Evolutionary conservation across 2,329 filamentous ascomycete species (phyloP).

Genomic region (Teratosphaeria epicoccoides): DNA sequence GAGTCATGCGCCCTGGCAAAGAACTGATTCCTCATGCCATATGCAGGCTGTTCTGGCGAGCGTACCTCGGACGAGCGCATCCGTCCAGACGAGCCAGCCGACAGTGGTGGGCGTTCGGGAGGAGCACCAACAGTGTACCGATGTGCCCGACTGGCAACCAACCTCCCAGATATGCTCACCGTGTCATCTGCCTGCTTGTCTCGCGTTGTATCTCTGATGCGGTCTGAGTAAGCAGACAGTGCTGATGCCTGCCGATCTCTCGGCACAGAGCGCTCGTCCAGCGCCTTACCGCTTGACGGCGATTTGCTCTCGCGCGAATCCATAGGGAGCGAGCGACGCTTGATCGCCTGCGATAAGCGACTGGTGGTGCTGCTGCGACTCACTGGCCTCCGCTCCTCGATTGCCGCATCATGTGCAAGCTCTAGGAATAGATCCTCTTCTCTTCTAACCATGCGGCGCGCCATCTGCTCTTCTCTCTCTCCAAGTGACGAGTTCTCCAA

Average conservation of each 20-base stretch:
- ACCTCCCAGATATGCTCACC: conserved; percentile 12
- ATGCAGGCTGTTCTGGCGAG: conserved; percentile 16
- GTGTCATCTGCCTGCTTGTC: conserved; percentile 10
- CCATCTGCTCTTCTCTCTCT: background rate
- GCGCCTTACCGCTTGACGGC: conserved; percentile 12
- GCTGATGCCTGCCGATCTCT: conserved; percentile 1
- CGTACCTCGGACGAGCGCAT: conserved; percentile 19
- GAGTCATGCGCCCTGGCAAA: conserved; percentile 7
- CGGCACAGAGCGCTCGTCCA: conserved; percentile 11
- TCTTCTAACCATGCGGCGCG: conserved; percentile 1
- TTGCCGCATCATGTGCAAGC: conserved; percentile 7
- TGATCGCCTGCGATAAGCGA: conserved; percentile 41
- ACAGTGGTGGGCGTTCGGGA: conserved; percentile 13
- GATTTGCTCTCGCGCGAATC: conserved; percentile 8
- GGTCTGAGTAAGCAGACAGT: background rate
- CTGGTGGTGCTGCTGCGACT: conserved; percentile 3
- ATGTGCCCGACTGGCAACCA: conserved; percentile 12
- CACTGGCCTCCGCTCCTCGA: background rate
- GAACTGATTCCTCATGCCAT: conserved; percentile 18
- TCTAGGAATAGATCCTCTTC: conserved; percentile 11
- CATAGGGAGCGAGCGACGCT: conserved; percentile 10
- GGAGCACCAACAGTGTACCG: conserved; percentile 8
- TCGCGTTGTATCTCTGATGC: background rate
- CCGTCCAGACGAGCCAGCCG: conserved; percentile 11
- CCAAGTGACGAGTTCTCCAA: background rate